Base-by-base conservation (phyloP, 495 filamentous ascomycete species). In the Pseudoneurospora amorphoporcata region DNA sequence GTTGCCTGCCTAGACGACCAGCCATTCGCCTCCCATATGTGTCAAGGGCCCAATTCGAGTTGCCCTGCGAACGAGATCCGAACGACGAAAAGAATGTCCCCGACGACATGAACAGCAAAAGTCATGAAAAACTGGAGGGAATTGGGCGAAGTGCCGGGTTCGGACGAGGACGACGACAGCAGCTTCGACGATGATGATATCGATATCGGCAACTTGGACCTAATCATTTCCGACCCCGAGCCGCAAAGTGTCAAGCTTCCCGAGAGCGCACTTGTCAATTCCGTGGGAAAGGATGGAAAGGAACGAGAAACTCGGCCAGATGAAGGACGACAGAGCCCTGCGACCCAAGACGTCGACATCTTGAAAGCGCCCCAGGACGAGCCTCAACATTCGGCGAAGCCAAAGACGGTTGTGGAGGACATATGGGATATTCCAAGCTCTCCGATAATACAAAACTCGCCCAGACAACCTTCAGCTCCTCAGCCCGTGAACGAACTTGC, bases 121-220 rank as follows among this genome's bases (percentile, higher is more conserved):
- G 72, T 73, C 75, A 88, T 88, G 87, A 86, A 78, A 75, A 82
- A 80, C 76, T 88, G 87, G 87, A 87, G 84, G 82, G 83, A 86
- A 82, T 80, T 84, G 78, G 86, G 87, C 76, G 85, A 84, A 78
- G 85, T 88, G 69, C 85, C 86, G 73, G 87, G 87, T 76, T 88
- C 87, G 80, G 86, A 88, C 75, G 86, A 88, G 73, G 86, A 86
- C 71, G 84, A 86, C 76, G 80, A 84, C 65, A 77, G 53, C 53
- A 65, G 73, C 39, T 81, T 81, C 74, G 85, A 86, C 70, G 82
- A 81, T 68, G 73, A 77, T 65, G 81, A 84, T 71, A 78, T 74
- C 19, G 77, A 81, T 45, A 42, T 75, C 45, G 71, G 69, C 23
- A 71, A 74, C n/a, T 17, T 65, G 58, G 23, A 70, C 68, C 32